Base-by-base conservation (phyloP, 345 rosid species). In the Lumnitzera littorea region DNA sequence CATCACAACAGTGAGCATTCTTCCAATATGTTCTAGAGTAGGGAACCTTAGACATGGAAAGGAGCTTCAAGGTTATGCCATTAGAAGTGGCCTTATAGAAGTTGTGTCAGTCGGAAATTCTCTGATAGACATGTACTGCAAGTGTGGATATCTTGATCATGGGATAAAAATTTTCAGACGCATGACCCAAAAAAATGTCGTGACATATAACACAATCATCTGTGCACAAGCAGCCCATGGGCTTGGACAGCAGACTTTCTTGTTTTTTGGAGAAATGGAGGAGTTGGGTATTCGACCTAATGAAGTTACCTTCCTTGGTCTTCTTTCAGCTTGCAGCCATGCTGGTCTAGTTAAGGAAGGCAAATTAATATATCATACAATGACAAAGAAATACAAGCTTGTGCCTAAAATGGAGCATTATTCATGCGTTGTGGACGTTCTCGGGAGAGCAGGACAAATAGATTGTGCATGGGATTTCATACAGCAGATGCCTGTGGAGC, bases 351-450 rank as follows among this genome's bases (percentile, higher is more conserved):
- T 78, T 55, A 60, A 57, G 13, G 68, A 69, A 64, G 86, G 86
- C 17, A 70, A 67, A 71, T 62, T 12, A 46, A 49, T 80, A 24
- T 84, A 62, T 48, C 50, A 72, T 50, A 61, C 69, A 50, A 80
- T 81, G 80, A 59, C 58, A 25, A 36, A 31, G 11, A 61, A 72
- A 50, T 72, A 84, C 54, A 57, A 49, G 23, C 62, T 78, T 62
- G 51, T 54, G 58, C 82, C 74, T 15, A 66, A 62, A 46, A 71
- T 57, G 69, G 84, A 81, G 65, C 84, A 81, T 56, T 73, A 76
- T 65, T 73, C 84, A 1, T 84, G 89, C 77, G 68, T 81, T 57
- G 84, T 69, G 50, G 86, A 84, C 64, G 82, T 84, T 65, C 72
- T 76, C 4, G 80, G 79, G 53, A 71, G 86, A 49, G 80, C 81